These are phyloP conservation scores for Thielaviopsis ethacetica DNA, from an alignment of 2,329 filamentous ascomycete species.

Conservation along the genomic window DNA sequence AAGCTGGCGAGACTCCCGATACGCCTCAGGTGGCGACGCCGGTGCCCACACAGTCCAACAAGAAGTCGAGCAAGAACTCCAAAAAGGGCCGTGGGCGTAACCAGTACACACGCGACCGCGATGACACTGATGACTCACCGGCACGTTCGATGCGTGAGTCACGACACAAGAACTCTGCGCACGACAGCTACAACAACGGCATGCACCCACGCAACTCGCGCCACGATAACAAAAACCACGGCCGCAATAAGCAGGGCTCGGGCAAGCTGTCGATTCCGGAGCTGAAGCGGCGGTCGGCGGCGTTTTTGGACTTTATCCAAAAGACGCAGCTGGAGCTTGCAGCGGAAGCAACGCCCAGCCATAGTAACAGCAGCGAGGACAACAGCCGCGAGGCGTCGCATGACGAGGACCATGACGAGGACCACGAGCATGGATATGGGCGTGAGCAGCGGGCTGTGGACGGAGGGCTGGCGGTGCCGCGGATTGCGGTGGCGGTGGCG, in stretches of 20 bases:
- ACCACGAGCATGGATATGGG: neutral
- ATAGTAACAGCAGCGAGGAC: constrained; percentile 18
- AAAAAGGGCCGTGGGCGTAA: constrained; percentile 60
- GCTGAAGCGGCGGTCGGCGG: constrained; percentile 69
- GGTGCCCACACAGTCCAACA: constrained; percentile 33
- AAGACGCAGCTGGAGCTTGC: constrained; percentile 79
- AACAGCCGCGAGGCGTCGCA: constrained; percentile 21
- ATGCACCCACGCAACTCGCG: constrained; percentile 7
- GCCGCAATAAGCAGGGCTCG: constrained; percentile 36
- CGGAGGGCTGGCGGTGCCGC: neutral
- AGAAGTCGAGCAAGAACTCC: constrained; percentile 43
- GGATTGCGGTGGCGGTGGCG: neutral
- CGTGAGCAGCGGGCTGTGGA: neutral
- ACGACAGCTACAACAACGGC: neutral
- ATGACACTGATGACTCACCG: constrained; percentile 42
- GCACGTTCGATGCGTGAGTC: constrained; percentile 35
- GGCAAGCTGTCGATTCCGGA: constrained; percentile 72
- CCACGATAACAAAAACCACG: constrained; percentile 27
- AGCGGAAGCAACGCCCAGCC: constrained; percentile 32
- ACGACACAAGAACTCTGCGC: constrained; percentile 4
- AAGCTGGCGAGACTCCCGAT: constrained; percentile 1
- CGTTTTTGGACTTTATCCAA: constrained; percentile 78
- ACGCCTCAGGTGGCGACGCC: constrained; percentile 24
- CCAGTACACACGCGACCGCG: constrained; percentile 66
- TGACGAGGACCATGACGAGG: constrained; percentile 10